Evolutionary conservation across 176 grass and related monocot genomes (phyloP).

Genomic region (Elaeis guineensis): DNA sequence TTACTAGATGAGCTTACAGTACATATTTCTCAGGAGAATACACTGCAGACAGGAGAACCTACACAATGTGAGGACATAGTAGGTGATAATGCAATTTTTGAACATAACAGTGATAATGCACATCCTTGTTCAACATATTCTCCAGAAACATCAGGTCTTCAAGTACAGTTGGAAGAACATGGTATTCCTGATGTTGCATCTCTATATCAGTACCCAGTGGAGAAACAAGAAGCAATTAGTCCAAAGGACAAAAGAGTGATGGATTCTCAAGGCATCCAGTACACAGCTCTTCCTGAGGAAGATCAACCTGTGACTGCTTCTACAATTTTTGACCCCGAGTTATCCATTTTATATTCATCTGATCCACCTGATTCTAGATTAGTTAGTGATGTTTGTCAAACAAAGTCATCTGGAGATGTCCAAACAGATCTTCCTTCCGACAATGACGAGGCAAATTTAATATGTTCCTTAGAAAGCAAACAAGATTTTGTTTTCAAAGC

Average conservation of each 20-base stretch:
- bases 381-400: conserved; percentile 23
- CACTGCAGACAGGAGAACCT: conserved; percentile 15
- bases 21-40: conserved; percentile 24
- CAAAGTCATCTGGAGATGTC: conserved; percentile 1
- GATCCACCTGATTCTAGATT: conserved; percentile 11
- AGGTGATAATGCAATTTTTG: conserved; percentile 17
- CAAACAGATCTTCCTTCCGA: conserved; percentile 17
- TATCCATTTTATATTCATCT: conserved; percentile 34
- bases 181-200: conserved; percentile 16
- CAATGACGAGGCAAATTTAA: conserved; percentile 6
- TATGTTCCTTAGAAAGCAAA: conserved; percentile 29
- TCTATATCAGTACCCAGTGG: conserved; percentile 17
- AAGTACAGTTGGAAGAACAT: conserved; percentile 26
- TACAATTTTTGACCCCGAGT: conserved; percentile 17
- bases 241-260: conserved; percentile 2
- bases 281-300: background rate
- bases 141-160: conserved; percentile 24
- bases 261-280: background rate
- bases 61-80: conserved; percentile 12
- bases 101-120: conserved; percentile 6
- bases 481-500: conserved; percentile 41
- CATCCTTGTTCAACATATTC: conserved; percentile 11
- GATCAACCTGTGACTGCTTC: conserved; percentile 17
- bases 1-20: conserved; percentile 28
- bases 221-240: conserved; percentile 19